Conservation (phyloP, 2,329 filamentous ascomycete species). For the Dactylonectria estremocensis region DNA sequence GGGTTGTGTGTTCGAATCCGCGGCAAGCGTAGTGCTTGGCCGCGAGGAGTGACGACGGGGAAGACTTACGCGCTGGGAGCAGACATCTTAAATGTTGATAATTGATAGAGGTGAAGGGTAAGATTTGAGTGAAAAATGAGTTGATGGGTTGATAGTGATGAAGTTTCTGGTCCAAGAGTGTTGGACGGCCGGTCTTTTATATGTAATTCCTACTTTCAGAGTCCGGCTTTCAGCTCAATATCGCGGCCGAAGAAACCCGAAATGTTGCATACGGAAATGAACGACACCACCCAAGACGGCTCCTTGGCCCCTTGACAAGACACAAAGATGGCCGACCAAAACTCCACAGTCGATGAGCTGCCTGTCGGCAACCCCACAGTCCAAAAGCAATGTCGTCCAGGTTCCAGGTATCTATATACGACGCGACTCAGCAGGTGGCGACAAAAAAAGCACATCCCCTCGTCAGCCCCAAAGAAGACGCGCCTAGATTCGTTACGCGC, state of each 20-base stretch:
- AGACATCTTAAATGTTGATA: slow-evolving; percentile 46
- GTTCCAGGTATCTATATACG: neutral
- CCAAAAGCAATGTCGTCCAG: slow-evolving; percentile 12
- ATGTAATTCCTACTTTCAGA: slow-evolving; percentile 25
- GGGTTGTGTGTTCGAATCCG: slow-evolving; percentile 17
- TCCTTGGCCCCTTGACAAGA: slow-evolving; percentile 24
- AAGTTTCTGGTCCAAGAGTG: slow-evolving; percentile 21
- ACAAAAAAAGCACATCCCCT: neutral
- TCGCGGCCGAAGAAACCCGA: slow-evolving; percentile 16
- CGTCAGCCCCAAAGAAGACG: no score
- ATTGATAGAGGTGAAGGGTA: slow-evolving; percentile 28
- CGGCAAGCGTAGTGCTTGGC: slow-evolving; percentile 3
- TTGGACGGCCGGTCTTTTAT: slow-evolving; percentile 44
- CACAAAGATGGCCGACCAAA: slow-evolving; percentile 2
- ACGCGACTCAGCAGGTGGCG: no score
- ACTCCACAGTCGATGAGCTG: slow-evolving; percentile 26
- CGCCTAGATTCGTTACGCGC: neutral
- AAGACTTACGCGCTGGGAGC: slow-evolving; percentile 45
- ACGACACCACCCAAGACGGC: neutral
- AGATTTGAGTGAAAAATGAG: slow-evolving; percentile 27
- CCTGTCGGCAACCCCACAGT: slow-evolving; percentile 14
- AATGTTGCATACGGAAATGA: slow-evolving; percentile 11
- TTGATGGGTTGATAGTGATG: slow-evolving; percentile 41
- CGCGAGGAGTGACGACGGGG: neutral
- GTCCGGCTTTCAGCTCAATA: neutral